Conservation (phyloP, 106 monocot genomes). For the Iris macrosiphon region DNA sequence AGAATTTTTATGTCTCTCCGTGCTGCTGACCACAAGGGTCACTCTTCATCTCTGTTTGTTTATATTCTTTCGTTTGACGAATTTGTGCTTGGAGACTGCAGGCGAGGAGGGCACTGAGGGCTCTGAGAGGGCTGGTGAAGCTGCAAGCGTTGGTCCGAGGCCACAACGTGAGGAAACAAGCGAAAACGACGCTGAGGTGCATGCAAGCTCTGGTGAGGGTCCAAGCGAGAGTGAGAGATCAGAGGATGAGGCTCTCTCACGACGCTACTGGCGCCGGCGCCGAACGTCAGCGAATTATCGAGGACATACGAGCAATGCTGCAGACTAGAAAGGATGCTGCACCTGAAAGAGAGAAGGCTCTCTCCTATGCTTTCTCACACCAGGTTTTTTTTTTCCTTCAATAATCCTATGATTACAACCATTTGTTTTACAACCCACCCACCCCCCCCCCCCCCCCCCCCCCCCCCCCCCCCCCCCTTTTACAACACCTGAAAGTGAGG, state of each 20-base stretch:
- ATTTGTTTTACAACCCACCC: too few relatives aligned
- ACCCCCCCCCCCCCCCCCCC: too few relatives aligned
- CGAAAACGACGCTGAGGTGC: conserved; percentile 83
- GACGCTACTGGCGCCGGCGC: conserved; percentile 22
- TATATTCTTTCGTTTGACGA: neutral
- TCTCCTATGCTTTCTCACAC: conserved; percentile 61
- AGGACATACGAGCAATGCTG: conserved; percentile 60
- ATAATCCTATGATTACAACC: too few relatives aligned
- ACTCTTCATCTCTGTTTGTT: too few relatives aligned
- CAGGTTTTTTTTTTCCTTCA: conserved; percentile 20
- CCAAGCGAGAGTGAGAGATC: conserved; percentile 67
- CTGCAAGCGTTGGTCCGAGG: conserved; percentile 85
- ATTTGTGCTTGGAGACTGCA: neutral
- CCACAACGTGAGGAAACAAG: conserved; percentile 82
- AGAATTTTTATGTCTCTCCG: too few relatives aligned
- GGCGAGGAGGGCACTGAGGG: conserved; percentile 81
- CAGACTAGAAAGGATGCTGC: conserved; percentile 46
- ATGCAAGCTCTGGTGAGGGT: conserved; percentile 88
- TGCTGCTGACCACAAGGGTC: too few relatives aligned
- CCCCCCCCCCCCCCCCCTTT: too few relatives aligned
- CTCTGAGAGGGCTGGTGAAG: conserved; percentile 77
- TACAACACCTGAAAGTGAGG: too few relatives aligned
- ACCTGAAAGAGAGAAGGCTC: conserved; percentile 53
- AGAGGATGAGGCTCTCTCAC: conserved; percentile 52
- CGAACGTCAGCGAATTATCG: conserved; percentile 41